A percentile compares a stretch with the other conserved stretches of the same genome.
Evolutionary conservation across 1,139 yeast species (phyloP).

Genomic region (Keqinozyma sinolaborantium): DNA sequence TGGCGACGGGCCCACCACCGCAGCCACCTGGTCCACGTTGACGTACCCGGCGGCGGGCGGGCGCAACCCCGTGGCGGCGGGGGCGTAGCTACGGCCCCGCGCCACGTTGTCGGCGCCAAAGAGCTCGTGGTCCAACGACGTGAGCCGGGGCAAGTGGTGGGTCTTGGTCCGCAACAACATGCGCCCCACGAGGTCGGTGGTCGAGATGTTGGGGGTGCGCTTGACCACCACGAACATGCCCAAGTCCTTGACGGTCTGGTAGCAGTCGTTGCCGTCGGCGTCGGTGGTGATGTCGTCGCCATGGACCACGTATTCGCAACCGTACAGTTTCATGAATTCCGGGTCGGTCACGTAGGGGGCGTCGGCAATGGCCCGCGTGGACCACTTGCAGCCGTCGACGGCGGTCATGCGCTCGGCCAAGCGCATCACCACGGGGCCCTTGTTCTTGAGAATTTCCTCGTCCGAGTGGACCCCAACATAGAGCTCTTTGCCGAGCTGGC

Average conservation of each 20-base stretch:
- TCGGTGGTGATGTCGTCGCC: conserved; percentile 98
- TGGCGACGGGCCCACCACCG: conserved; percentile 33
- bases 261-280: conserved; percentile 92
- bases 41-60: conserved; percentile 63
- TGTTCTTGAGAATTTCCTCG: conserved; percentile 74
- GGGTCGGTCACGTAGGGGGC: conserved; percentile 98
- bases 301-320: conserved; percentile 87
- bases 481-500: conserved; percentile 69
- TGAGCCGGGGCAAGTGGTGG: conserved; percentile 51
- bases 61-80: conserved; percentile 59
- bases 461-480: conserved; percentile 91
- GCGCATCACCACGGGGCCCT: conserved; percentile 93
- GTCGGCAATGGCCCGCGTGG: conserved; percentile 61
- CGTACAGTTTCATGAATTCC: conserved; percentile 64
- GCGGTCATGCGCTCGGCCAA: conserved; percentile 76
- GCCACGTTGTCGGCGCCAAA: conserved; percentile 29
- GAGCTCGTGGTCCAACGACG: conserved; percentile 25
- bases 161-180: conserved; percentile 62
- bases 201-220: conserved; percentile 89
- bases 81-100: conserved; percentile 56
- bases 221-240: conserved; percentile 89
- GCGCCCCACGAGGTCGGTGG: conserved; percentile 93
- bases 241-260: conserved; percentile 74
- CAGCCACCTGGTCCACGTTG: conserved; percentile 23
- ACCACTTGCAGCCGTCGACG: conserved; percentile 90